Percentiles rank a stretch among this genome's conserved stretches.
phyloP scores from a whole-genome alignment of 441 rosid species.

The Euphorbia corollata region DNA sequence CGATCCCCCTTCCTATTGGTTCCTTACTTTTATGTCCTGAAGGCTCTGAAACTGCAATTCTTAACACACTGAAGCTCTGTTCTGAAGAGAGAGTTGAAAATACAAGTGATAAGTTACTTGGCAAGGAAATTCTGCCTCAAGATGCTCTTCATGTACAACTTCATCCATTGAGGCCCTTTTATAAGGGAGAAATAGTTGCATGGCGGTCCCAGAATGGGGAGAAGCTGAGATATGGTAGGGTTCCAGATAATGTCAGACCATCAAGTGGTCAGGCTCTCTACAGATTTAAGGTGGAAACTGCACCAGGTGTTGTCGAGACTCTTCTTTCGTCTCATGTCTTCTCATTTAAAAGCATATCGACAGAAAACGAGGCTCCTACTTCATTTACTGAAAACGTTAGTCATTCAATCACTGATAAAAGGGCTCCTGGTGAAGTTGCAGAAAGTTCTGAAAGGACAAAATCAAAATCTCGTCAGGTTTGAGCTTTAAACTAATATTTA shows the following conservation, averaged over 20 bases:
- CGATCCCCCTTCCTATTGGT: slow-evolving; percentile 63
- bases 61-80: slow-evolving; percentile 50
- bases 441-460: slow-evolving; percentile 51
- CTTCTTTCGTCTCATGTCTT: slow-evolving; percentile 93
- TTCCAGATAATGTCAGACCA: slow-evolving; percentile 92
- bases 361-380: slow-evolving; percentile 43
- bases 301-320: slow-evolving; percentile 50
- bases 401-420: slow-evolving; percentile 23
- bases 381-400: slow-evolving; percentile 28
- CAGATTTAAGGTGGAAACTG: slow-evolving; percentile 79
- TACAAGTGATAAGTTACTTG: slow-evolving; percentile 42
- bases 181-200: slow-evolving; percentile 89
- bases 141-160: slow-evolving; percentile 87
- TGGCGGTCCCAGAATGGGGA: slow-evolving; percentile 80
- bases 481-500: slow-evolving; percentile 9
- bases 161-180: slow-evolving; percentile 92
- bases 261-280: slow-evolving; percentile 88
- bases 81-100: slow-evolving; percentile 47
- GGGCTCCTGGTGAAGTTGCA: slow-evolving; percentile 26
- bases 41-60: slow-evolving; percentile 64
- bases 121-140: slow-evolving; percentile 72
- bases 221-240: slow-evolving; percentile 85
- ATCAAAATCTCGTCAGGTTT: slow-evolving; percentile 59
- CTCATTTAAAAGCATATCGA: slow-evolving; percentile 71
- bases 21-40: slow-evolving; percentile 72